Base-by-base conservation (phyloP, 2,329 filamentous ascomycete species). In the Huntiella savannae region DNA sequence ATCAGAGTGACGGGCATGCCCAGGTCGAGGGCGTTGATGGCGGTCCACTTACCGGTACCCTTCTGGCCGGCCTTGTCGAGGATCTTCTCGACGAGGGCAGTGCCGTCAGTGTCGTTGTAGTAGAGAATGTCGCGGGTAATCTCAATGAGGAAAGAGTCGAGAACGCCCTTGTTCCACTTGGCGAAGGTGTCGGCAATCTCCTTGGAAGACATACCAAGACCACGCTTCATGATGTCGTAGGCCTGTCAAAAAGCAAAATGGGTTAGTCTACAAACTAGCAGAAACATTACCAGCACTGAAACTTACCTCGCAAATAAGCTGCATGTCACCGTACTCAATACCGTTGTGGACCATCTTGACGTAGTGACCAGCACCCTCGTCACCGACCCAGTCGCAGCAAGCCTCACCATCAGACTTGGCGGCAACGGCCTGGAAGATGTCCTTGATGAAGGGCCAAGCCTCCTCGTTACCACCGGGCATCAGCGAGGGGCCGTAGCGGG, bases 261-360 rank as follows among this genome's bases (percentile, higher is more conserved):
- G 12, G n/a, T 38, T 43, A 43, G 33, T 10, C 13, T 28, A 36
- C 8, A 40, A 8, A 5, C 5, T 10, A 37, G 7, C 10, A 34
- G 34, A 40, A 16, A 38, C 12, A 33, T 2, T 3, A 34, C 8
- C 32, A 41, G 12, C 11, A 28, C 34, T 49, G 13, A 32, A n/a
- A 11, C 75, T 58, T 69, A 94, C 88, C 79, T 98, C 91, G 68
- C 82, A 92, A 64, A 98, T 98, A 60, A 98, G 76, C 75, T 98
- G 91, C 91, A 98, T 98, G 71, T 98, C 91, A 78, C 91, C 91
- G 65, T 98, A 98, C 72, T 98, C 91, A 59, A 98, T 98, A 76
- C 91, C 91, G 70, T 98, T 98, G 81, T 98, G 91, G 53, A 98
- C 91, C 91, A 98, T 98, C 83, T 98, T 98, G 73, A 98, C 88